Conservation (phyloP, 2,329 filamentous ascomycete genomes). For the Neonectria punicea region DNA sequence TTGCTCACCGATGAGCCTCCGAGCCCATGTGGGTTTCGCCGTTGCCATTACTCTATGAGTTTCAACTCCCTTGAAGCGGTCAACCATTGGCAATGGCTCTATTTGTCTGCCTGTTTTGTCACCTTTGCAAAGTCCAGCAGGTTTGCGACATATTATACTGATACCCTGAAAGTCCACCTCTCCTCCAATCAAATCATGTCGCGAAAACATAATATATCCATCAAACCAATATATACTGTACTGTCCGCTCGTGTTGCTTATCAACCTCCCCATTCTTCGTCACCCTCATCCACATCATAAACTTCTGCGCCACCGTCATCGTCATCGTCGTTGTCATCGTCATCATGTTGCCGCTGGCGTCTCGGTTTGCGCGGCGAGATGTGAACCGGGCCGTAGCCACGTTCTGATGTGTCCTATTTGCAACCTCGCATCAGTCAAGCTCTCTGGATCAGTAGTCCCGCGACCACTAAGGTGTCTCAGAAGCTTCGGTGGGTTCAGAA, state of each 20-base stretch:
- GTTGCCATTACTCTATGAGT: conserved; percentile 22
- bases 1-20: conserved; percentile 43
- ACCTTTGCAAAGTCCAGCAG: conserved; percentile 4
- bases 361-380: conserved; percentile 40
- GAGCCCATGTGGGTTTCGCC: conserved; percentile 39
- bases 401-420: conserved; percentile 76
- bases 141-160: conserved; percentile 12
- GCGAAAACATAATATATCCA: neutral
- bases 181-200: conserved; percentile 10
- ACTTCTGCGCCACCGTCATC: conserved; percentile 23
- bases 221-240: conserved; percentile 14
- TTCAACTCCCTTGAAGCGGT: conserved; percentile 2
- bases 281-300: conserved; percentile 21
- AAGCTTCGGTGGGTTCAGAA: neutral
- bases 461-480: neutral
- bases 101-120: conserved; percentile 25
- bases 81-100: conserved; percentile 6
- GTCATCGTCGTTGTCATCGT: conserved; percentile 24
- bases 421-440: conserved; percentile 31
- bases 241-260: conserved; percentile 18
- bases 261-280: conserved; percentile 29
- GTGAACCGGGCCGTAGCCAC: conserved; percentile 71
- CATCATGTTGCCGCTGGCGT: conserved; percentile 33
- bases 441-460: neutral
- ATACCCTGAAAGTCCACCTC: conserved; percentile 9